These are phyloP conservation scores for Echites panduratus DNA, from an alignment of 257 asterid genomes.

Conservation along the genomic window DNA sequence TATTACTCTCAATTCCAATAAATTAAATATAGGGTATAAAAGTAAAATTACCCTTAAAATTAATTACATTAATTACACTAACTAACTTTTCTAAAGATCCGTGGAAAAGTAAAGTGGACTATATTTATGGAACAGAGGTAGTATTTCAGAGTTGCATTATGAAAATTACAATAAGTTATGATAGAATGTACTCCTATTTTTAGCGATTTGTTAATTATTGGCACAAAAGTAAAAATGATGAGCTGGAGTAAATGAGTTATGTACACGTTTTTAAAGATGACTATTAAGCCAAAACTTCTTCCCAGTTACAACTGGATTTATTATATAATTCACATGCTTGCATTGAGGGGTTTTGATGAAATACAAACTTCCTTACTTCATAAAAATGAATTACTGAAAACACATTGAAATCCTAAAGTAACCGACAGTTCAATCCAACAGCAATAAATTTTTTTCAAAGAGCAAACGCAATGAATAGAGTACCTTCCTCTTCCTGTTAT, in stretches of 20 bases:
- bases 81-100: too few relatives aligned
- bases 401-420: background rate
- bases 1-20: too few relatives aligned
- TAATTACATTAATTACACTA: too few relatives aligned
- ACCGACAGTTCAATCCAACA: background rate
- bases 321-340: background rate
- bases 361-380: background rate
- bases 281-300: background rate
- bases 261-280: background rate
- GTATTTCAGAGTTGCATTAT: background rate
- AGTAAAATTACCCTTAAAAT: too few relatives aligned
- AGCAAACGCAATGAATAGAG: background rate
- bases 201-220: background rate
- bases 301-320: background rate
- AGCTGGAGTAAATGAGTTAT: background rate
- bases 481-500: conserved; percentile 96
- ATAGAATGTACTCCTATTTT: background rate
- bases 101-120: too few relatives aligned
- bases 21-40: too few relatives aligned
- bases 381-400: background rate
- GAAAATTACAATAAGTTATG: background rate
- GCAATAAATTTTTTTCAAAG: background rate
- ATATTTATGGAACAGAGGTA: too few relatives aligned
- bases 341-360: background rate
- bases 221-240: background rate